These are phyloP conservation scores for Vanrija humicola DNA, from an alignment of 1,284 basidiomycete species.

Conservation along the genomic window DNA sequence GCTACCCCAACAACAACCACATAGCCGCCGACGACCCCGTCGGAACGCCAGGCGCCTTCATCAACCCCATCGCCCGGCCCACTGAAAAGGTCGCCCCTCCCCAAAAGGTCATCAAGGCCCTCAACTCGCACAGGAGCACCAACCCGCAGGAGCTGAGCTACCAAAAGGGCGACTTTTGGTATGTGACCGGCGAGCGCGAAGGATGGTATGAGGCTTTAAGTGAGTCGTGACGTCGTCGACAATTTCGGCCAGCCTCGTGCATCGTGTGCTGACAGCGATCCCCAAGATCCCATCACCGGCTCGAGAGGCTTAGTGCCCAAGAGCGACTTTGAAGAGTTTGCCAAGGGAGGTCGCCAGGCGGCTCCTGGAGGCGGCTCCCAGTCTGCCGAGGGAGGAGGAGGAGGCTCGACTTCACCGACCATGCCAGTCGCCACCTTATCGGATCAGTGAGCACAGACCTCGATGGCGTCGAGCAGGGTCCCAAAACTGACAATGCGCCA, in stretches of 20 bases:
- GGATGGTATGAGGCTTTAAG: conserved; percentile 79
- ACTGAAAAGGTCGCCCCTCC: conserved; percentile 71
- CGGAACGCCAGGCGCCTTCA: conserved; percentile 30
- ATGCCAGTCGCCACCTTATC: not conserved
- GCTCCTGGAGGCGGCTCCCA: not conserved
- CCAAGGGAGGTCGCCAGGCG: conserved; percentile 57
- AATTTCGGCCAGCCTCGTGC: not conserved
- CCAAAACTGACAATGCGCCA: not conserved
- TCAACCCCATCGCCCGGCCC: conserved; percentile 62
- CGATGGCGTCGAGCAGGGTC: not conserved
- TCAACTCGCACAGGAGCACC: conserved; percentile 63
- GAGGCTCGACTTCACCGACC: not conserved
- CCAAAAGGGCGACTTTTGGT: conserved; percentile 94
- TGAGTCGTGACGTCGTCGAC: conserved; percentile 27
- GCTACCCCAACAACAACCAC: conserved; percentile 1
- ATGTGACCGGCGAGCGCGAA: conserved; percentile 72
- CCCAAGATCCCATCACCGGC: conserved; percentile 72
- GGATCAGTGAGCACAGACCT: not conserved
- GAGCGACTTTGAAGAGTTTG: conserved; percentile 79
- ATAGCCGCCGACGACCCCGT: conserved; percentile 10
- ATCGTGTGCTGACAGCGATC: conserved; percentile 1
- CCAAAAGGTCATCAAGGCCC: conserved; percentile 91
- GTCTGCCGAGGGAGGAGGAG: too few relatives aligned
- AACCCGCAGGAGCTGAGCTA: conserved; percentile 87
- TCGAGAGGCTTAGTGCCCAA: conserved; percentile 88